Conservation (phyloP, 805 yeast genomes). For the Candida hispaniensis region DNA sequence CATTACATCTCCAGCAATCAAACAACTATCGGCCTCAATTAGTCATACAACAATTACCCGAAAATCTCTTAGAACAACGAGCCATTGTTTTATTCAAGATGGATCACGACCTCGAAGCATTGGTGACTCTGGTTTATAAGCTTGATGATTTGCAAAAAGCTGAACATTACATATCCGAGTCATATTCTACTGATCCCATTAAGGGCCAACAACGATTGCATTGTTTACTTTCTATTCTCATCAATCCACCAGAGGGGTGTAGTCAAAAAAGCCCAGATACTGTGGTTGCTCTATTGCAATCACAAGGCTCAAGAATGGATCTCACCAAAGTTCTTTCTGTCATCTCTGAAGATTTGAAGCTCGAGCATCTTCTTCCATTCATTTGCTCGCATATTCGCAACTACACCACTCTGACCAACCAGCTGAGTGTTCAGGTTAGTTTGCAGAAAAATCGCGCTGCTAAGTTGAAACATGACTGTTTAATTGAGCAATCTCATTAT, state of each 20-base stretch:
- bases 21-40: conserved; percentile 32
- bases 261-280: conserved; percentile 27
- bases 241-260: conserved; percentile 6
- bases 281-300: conserved; percentile 34
- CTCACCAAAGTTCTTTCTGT: conserved; percentile 35
- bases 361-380: conserved; percentile 35
- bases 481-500: conserved; percentile 31
- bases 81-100: conserved; percentile 49
- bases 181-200: conserved; percentile 33
- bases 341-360: conserved; percentile 42
- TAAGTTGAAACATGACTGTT: conserved; percentile 36
- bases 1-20: conserved; percentile 30
- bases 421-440: conserved; percentile 36
- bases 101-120: conserved; percentile 40
- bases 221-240: conserved; percentile 32
- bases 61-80: conserved; percentile 33
- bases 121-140: conserved; percentile 50
- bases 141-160: conserved; percentile 50
- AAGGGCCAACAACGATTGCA: conserved; percentile 40
- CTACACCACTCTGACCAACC: conserved; percentile 33
- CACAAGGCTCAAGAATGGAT: conserved; percentile 42
- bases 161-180: conserved; percentile 45
- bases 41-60: conserved; percentile 7
- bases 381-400: conserved; percentile 38
- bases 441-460: conserved; percentile 45